Evolutionary conservation across 2,329 filamentous ascomycete genomes (phyloP).

Genomic region (Fusarium proliferatum): DNA sequence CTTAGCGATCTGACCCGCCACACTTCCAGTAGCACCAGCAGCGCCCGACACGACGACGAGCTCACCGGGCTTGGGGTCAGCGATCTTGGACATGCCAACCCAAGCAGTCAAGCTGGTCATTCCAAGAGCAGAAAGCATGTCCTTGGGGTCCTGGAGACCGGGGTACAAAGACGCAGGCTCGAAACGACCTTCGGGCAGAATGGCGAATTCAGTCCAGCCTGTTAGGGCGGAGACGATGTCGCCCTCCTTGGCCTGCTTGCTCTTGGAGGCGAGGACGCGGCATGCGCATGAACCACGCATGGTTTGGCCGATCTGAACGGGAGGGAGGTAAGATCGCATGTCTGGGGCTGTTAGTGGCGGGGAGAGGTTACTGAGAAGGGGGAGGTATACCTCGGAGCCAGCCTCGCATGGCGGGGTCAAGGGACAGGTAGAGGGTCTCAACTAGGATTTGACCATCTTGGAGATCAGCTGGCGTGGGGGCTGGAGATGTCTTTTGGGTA

Average conservation of each 20-base stretch:
- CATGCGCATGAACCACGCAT: conserved; percentile 74
- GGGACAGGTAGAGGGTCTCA: conserved; percentile 71
- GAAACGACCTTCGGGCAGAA: conserved; percentile 65
- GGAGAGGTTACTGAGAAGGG: not conserved
- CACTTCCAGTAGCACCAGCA: conserved; percentile 80
- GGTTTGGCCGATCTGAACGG: conserved; percentile 73
- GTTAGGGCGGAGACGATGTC: conserved; percentile 64
- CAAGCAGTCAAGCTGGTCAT: conserved; percentile 80
- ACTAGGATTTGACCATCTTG: conserved; percentile 74
- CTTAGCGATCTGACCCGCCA: conserved; percentile 83
- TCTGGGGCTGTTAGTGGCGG: conserved; percentile 47
- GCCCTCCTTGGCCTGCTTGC: conserved; percentile 64
- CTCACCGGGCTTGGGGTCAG: conserved; percentile 74
- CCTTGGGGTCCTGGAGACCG: conserved; percentile 59
- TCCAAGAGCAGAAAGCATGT: conserved; percentile 72
- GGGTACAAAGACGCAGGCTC: conserved; percentile 56
- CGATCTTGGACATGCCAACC: conserved; percentile 77
- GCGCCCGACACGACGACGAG: conserved; percentile 82
- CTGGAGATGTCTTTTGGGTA: conserved; percentile 60
- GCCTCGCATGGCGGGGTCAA: conserved; percentile 81
- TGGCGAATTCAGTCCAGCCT: conserved; percentile 76
- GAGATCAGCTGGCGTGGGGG: conserved; percentile 63
- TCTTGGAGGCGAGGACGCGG: conserved; percentile 71
- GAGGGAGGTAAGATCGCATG: conserved; percentile 70
- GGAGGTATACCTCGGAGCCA: conserved; percentile 68